Base-by-base conservation (phyloP, 1,284 basidiomycete species). In the Irpex sp. region DNA sequence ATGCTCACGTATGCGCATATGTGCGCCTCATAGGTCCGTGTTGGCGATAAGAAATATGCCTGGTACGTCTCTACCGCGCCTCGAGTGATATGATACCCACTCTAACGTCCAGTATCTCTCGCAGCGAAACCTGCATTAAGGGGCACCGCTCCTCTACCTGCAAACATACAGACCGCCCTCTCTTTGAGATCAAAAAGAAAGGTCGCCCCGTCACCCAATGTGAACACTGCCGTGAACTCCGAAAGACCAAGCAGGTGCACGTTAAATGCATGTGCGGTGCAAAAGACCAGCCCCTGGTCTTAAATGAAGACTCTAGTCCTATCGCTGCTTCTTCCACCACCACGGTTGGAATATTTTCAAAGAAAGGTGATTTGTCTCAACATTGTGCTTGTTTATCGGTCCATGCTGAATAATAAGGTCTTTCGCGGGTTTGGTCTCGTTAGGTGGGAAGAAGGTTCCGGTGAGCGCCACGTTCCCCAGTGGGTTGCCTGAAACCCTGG, bases 11-110 rank as follows among this genome's bases (percentile, higher is more conserved):
- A 44, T 44, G 40, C 40, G 13, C 56, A 55, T n/a, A 21, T 49
- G 48, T 31, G 13, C 17, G n/a, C 48, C 55, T 48, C 66, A 36
- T 34, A 90, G 91, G 90, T 93, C 70, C 81, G 89, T 72, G 83
- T 93, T 73, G 87, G 85, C 76, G 86, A 85, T 74, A 92, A 89
- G 80, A 93, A 93, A 78, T 91, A 91, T 72, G 89, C 89, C 66
- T 91, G 89, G 89, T 91, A 73, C 55, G 85, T 47, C 49, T 51
- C 13, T 8, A 7, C 26, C 26, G 26, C 26, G 26, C 26, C 26
- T 26, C 26, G 26, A 26, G 26, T 26, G 26, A 26, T 26, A 26
- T 26, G 26, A 26, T 26, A 26, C 11, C 36, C 49, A 36, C 5
- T 4, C 15, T 62, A n/a, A 40, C 58, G 26, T 65, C 8, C 52